Evolutionary conservation across 2,329 filamentous ascomycete species (phyloP), one percentile per base, ranked within the genome.

Genomic region (Colletotrichum lupini): DNA sequence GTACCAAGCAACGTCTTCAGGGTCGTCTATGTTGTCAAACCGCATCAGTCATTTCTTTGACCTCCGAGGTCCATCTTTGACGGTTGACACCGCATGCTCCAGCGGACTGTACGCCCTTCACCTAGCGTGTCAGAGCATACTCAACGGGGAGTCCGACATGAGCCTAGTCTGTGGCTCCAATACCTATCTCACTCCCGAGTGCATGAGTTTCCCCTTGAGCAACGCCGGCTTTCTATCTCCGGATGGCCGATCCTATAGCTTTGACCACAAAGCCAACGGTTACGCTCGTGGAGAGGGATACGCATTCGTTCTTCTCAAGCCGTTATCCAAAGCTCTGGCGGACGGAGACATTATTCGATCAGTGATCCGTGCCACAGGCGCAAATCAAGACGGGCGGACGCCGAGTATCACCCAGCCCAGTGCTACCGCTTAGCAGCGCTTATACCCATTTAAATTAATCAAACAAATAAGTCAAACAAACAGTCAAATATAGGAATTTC

Each of bases 231-330:
- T 90, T 63, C 80, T 90, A 0, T 87, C 86, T 42, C 83, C 86
- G 1, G 84, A 87, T 65, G 87, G 88, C 1, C 87, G 83, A 65
- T 86, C 82, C 30, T 86, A 86, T 74, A 88, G 87, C 5, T 92
- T 89, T 76, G 91, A 91, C 75, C 77, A 82, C 11, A 83, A 85
- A 4, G 91, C 89, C 16, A 88, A 89, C 72, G 92, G 92, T 0
- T 93, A 93, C 76, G 90, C 87, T 0, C 85, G 91, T 26, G 91
- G 91, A 1, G 92, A 93, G 76, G 92, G 91, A 0, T 83, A 89
- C 26, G 90, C 85, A 0, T 84, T 88, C 19, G 79, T 93, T 0
- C 76, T 92, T 4, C 77, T 93, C 58, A 93, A 92, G 80, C 85
- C 85, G 1, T 81, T 92, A 0, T 80, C 83, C 5, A 86, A 90